Percentiles rank a stretch among this genome's conserved stretches.
These are phyloP conservation scores for Dactylis glomerata DNA, from an alignment of 176 grass and related monocot species.

Conservation along the genomic window DNA sequence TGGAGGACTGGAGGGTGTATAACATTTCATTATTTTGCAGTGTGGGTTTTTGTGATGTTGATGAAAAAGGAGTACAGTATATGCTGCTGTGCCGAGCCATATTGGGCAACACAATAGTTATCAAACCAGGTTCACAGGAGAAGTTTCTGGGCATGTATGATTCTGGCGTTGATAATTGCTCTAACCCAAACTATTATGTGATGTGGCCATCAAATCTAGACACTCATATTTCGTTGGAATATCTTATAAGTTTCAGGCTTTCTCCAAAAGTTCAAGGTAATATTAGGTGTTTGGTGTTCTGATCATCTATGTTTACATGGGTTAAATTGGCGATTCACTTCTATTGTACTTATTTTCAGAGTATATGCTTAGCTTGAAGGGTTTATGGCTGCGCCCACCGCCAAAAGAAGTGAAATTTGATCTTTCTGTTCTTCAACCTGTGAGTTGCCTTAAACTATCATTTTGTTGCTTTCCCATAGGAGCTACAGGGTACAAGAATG, in stretches of 20 bases:
- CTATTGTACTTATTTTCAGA: conserved; percentile 34
- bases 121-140: conserved; percentile 18
- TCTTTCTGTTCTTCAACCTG: conserved; percentile 37
- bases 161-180: conserved; percentile 30
- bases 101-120: conserved; percentile 41
- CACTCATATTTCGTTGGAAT: conserved; percentile 42
- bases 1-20: conserved; percentile 3
- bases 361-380: conserved; percentile 44
- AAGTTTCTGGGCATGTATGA: conserved; percentile 31
- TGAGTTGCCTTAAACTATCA: conserved; percentile 27
- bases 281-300: background rate
- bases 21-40: conserved; percentile 28
- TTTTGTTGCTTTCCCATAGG: background rate
- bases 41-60: conserved; percentile 58
- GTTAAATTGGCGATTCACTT: conserved; percentile 8
- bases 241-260: conserved; percentile 52
- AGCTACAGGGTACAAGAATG: background rate
- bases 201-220: conserved; percentile 27
- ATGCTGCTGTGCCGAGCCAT: conserved; percentile 54
- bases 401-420: conserved; percentile 22
- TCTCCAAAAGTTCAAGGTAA: conserved; percentile 50
- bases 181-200: conserved; percentile 42
- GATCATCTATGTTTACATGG: background rate
- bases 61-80: conserved; percentile 63
- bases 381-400: conserved; percentile 10